phyloP scores from a whole-genome alignment of 768 basidiomycete genomes.

The Rhodotorula sphaerocarpa region DNA sequence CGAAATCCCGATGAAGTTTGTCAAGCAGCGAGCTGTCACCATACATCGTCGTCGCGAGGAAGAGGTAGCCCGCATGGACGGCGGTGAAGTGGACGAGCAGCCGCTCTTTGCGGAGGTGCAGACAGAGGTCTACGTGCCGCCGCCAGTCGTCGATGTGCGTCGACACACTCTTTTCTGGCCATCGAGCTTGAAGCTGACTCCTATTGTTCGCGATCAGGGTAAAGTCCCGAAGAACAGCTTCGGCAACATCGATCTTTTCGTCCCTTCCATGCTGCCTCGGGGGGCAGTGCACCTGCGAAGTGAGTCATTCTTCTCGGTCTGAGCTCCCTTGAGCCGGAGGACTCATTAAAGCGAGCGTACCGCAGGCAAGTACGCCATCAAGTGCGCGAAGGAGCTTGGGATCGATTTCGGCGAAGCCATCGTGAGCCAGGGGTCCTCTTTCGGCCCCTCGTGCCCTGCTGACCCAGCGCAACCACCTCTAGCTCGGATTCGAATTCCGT shows the following conservation, averaged over 20 bases:
- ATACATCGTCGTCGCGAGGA: constrained; percentile 66
- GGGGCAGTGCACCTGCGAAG: constrained; percentile 87
- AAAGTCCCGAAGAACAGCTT: constrained; percentile 89
- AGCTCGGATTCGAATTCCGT: constrained; percentile 96
- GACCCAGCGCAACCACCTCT: constrained; percentile 10
- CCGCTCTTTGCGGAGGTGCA: constrained; percentile 77
- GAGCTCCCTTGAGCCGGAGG: not conserved
- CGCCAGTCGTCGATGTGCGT: constrained; percentile 74
- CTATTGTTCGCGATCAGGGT: constrained; percentile 53
- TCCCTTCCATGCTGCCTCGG: constrained; percentile 81
- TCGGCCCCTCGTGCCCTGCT: constrained; percentile 13
- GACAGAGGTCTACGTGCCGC: constrained; percentile 70
- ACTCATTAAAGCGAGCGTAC: too few relatives aligned
- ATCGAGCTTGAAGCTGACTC: not conserved
- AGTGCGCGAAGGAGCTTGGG: constrained; percentile 75
- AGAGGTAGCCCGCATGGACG: constrained; percentile 53
- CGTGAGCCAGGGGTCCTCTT: constrained; percentile 51
- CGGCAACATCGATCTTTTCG: constrained; percentile 94
- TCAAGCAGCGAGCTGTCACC: constrained; percentile 76
- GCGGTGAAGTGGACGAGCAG: constrained; percentile 61
- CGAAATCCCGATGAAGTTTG: constrained; percentile 78
- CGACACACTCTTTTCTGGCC: not conserved
- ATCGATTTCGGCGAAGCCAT: constrained; percentile 93
- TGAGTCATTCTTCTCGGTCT: constrained; percentile 47
- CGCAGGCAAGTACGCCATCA: constrained; percentile 73